These are phyloP conservation scores for Pseudoneurospora amorphoporcata DNA, from an alignment of 495 filamentous ascomycete genomes.

Conservation along the genomic window DNA sequence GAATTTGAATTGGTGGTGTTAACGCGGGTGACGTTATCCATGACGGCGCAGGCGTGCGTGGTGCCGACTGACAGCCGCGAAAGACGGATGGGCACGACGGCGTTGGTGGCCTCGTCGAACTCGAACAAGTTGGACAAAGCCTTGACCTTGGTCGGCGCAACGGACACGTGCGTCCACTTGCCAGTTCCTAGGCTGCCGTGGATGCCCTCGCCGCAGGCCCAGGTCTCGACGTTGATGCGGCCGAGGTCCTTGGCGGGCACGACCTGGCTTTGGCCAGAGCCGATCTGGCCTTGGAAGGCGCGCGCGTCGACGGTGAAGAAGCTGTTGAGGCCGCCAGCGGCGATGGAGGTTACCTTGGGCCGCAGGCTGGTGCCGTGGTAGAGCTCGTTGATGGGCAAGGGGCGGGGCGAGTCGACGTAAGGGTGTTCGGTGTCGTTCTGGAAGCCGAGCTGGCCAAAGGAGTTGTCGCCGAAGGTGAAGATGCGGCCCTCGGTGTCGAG, in stretches of 20 bases:
- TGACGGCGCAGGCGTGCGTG: slow-evolving; percentile 67
- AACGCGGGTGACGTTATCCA: slow-evolving; percentile 67
- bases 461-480: slow-evolving; percentile 90
- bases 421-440: slow-evolving; percentile 49
- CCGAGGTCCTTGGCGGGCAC: slow-evolving; percentile 31
- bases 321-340: slow-evolving; percentile 75
- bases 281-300: slow-evolving; percentile 17
- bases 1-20: slow-evolving; percentile 26
- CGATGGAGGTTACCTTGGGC: slow-evolving; percentile 58
- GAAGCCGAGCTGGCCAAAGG: slow-evolving; percentile 74
- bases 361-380: slow-evolving; percentile 52
- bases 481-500: slow-evolving; percentile 63
- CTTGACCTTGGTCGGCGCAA: slow-evolving; percentile 71
- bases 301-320: slow-evolving; percentile 80
- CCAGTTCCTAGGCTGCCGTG: slow-evolving; percentile 74
- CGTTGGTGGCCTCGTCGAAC: slow-evolving; percentile 63
- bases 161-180: slow-evolving; percentile 82
- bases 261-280: neutral
- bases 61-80: slow-evolving; percentile 55
- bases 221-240: slow-evolving; percentile 60
- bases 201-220: slow-evolving; percentile 79
- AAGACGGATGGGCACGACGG: slow-evolving; percentile 66
- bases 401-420: slow-evolving; percentile 57
- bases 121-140: slow-evolving; percentile 71
- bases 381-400: slow-evolving; percentile 55